A percentile compares a stretch with the other conserved stretches of the same genome.
phyloP scores from a whole-genome alignment of 2,329 filamentous ascomycete genomes.

The Boeremia exigua region DNA sequence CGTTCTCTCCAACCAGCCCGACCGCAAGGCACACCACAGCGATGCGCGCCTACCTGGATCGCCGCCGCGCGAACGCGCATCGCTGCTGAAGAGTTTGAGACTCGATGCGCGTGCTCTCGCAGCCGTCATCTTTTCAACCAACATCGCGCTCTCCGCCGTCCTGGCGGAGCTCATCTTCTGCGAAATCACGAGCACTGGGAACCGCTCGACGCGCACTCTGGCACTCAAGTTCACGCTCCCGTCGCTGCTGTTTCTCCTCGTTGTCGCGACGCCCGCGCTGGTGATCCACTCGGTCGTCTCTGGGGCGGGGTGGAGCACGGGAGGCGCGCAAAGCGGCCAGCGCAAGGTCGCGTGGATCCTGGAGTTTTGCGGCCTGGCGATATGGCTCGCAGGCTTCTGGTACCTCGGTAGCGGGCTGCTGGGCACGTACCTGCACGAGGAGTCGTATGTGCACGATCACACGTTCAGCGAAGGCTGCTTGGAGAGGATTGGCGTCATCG shows the following conservation, averaged over 20 bases:
- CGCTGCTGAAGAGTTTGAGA: constrained; percentile 48
- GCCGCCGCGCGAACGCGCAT: constrained; percentile 29
- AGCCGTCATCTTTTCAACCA: constrained; percentile 74
- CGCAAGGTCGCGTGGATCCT: constrained; percentile 69
- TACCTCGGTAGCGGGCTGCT: constrained; percentile 71
- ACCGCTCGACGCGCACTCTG: constrained; percentile 68
- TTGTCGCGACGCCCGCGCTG: constrained; percentile 78
- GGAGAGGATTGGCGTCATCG: constrained; percentile 79
- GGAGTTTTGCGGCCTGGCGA: constrained; percentile 66
- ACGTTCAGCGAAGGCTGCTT: constrained; percentile 63
- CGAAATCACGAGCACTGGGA: constrained; percentile 80
- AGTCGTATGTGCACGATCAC: constrained; percentile 51
- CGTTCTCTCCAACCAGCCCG: constrained; percentile 64
- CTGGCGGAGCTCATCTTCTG: constrained; percentile 82
- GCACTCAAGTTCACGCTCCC: constrained; percentile 74
- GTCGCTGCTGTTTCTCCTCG: constrained; percentile 72
- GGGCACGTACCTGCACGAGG: constrained; percentile 57
- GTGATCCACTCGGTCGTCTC: constrained; percentile 72
- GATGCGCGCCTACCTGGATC: constrained; percentile 63
- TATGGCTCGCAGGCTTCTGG: constrained; percentile 80
- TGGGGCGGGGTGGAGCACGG: constrained; percentile 67
- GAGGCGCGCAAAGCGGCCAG: constrained; percentile 62
- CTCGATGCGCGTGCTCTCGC: constrained; percentile 51
- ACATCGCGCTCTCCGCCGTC: constrained; percentile 77
- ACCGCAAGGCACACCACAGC: constrained; percentile 67